phyloP scores from a whole-genome alignment of 129 eudicot species.

The Glebionis coronaria region DNA sequence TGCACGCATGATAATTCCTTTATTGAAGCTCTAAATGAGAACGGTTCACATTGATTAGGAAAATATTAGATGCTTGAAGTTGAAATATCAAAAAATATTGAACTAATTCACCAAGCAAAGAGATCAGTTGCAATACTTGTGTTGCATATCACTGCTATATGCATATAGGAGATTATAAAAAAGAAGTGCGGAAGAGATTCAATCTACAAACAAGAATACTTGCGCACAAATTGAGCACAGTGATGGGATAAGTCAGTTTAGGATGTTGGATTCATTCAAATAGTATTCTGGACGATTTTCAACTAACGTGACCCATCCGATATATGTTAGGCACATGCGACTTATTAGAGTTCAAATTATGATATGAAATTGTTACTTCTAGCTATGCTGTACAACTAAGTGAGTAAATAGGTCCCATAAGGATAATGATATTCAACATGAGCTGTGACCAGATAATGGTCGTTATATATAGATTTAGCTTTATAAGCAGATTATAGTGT shows the following conservation, averaged over 20 bases:
- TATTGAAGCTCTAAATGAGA: slow-evolving; percentile 1
- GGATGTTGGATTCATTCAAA: neutral
- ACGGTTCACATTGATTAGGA: neutral
- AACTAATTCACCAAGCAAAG: neutral
- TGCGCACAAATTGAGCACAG: too few relatives aligned
- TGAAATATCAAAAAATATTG: neutral
- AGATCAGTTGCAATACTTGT: neutral
- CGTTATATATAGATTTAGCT: neutral
- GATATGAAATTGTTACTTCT: neutral
- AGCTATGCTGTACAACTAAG: neutral
- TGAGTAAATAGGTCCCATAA: neutral
- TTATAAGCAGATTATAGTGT: neutral
- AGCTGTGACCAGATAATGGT: too few relatives aligned
- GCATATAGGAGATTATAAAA: neutral
- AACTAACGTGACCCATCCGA: neutral
- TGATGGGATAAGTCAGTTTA: neutral
- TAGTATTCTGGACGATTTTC: neutral
- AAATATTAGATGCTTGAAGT: slow-evolving; percentile 3
- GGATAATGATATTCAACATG: neutral
- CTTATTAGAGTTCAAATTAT: neutral
- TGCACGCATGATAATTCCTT: neutral
- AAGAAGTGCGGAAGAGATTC: neutral
- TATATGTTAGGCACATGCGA: neutral
- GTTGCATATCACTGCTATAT: neutral
- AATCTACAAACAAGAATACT: neutral